Conservation (phyloP, 176 grass and related monocot genomes). For the Stipa capillata region DNA sequence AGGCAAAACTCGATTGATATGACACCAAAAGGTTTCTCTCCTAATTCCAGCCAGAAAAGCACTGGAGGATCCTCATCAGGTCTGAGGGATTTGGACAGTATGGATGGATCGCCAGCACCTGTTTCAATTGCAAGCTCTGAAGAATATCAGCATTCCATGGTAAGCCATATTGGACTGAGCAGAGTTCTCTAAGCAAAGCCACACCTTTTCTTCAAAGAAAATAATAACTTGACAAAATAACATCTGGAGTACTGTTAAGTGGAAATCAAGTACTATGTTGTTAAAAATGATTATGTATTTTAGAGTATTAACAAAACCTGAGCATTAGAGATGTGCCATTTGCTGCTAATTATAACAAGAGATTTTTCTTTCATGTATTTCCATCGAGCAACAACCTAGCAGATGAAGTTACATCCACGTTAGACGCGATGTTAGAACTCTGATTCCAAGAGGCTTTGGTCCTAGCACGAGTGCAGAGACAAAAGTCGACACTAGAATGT, state of each 20-base stretch:
- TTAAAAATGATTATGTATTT: neutral
- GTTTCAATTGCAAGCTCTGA: slow-evolving; percentile 8
- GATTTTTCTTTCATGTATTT: neutral
- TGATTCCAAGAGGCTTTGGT: neutral
- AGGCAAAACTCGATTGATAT: neutral
- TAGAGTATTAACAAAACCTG: neutral
- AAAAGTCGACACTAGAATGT: neutral
- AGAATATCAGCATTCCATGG: slow-evolving; percentile 26
- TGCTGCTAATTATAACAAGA: neutral
- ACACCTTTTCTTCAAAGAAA: neutral
- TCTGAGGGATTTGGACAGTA: slow-evolving; percentile 11
- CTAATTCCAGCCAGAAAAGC: slow-evolving; percentile 2
- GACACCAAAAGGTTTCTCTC: slow-evolving; percentile 16
- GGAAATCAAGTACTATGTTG: neutral
- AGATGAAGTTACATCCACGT: neutral
- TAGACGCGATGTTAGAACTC: neutral
- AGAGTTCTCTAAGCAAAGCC: neutral
- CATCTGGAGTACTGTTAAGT: neutral
- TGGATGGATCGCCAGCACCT: slow-evolving; percentile 10
- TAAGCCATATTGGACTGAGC: slow-evolving; percentile 14
- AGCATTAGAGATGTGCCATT: neutral
- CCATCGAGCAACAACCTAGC: neutral
- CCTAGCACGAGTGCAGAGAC: neutral
- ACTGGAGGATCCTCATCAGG: neutral
- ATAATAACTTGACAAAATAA: neutral